Percentiles rank a stretch among this genome's conserved stretches.
Conservation (phyloP, 768 basidiomycete species). For the Cystobasidium onofrii region DNA sequence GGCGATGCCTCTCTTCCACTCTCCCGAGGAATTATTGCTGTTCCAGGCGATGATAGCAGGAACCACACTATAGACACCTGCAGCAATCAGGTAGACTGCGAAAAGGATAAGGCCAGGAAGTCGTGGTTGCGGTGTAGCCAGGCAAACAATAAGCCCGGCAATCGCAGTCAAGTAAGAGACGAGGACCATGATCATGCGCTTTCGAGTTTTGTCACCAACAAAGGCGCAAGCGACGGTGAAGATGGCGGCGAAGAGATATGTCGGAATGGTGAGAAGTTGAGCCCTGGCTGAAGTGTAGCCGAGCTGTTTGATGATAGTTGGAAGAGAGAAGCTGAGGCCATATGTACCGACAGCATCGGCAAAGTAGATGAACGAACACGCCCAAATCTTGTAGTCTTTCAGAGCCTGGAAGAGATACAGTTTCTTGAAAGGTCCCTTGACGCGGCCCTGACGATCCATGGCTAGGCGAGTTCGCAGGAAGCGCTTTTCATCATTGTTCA, state of each 20-base stretch:
- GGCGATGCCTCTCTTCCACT: constrained; percentile 31
- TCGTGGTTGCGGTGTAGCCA: constrained; percentile 36
- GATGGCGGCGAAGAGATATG: constrained; percentile 42
- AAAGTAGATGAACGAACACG: constrained; percentile 36
- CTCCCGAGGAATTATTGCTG: constrained; percentile 38
- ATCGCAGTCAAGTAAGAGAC: constrained; percentile 27
- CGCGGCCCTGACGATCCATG: constrained; percentile 21
- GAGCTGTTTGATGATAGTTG: constrained; percentile 37
- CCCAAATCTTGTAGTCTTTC: constrained; percentile 38
- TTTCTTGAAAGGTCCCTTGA: constrained; percentile 22
- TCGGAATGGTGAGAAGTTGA: constrained; percentile 39
- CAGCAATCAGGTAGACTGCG: constrained; percentile 40
- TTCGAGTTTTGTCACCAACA: constrained; percentile 15
- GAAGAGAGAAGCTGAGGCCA: constrained; percentile 41
- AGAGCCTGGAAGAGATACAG: constrained; percentile 25
- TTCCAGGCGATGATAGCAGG: constrained; percentile 41
- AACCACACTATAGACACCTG: constrained; percentile 38
- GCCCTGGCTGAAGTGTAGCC: constrained; percentile 42
- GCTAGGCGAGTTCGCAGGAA: constrained; percentile 1
- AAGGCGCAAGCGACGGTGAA: constrained; percentile 17
- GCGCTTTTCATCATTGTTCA: constrained; percentile 18
- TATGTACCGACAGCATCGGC: constrained; percentile 40
- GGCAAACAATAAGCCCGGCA: constrained; percentile 39
- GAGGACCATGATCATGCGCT: constrained; percentile 25
- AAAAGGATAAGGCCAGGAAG: constrained; percentile 36